phyloP scores from a whole-genome alignment of 768 basidiomycete genomes.

The Trametes villosa region DNA sequence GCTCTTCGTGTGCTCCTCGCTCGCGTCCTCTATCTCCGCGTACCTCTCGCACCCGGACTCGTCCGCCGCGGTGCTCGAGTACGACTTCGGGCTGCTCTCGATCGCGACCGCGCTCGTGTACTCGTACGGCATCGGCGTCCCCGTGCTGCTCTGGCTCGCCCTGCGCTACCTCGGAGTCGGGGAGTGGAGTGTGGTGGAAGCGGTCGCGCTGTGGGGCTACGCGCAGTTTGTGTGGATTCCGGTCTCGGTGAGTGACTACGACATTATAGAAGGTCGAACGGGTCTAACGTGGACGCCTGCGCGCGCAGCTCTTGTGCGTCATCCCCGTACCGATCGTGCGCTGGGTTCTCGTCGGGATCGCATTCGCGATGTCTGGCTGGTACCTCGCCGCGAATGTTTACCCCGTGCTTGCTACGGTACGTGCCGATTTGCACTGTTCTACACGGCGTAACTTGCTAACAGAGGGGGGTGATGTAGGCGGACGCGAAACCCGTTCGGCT shows the following conservation, averaged over 20 bases:
- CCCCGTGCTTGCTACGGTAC: constrained; percentile 82
- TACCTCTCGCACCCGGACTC: constrained; percentile 69
- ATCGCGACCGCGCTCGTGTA: constrained; percentile 87
- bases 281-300: neutral
- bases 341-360: constrained; percentile 77
- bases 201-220: constrained; percentile 81
- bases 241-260: constrained; percentile 61
- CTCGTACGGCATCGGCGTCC: constrained; percentile 82
- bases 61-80: constrained; percentile 55
- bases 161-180: constrained; percentile 86
- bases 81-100: constrained; percentile 85
- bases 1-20: constrained; percentile 91
- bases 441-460: neutral
- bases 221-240: constrained; percentile 88
- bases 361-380: constrained; percentile 81
- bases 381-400: constrained; percentile 88
- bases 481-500: constrained; percentile 87
- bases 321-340: constrained; percentile 83
- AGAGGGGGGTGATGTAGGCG: constrained; percentile 49
- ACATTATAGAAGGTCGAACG: neutral
- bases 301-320: constrained; percentile 73
- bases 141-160: constrained; percentile 81
- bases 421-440: constrained; percentile 34
- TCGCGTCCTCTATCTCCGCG: constrained; percentile 85
- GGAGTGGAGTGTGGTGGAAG: constrained; percentile 89